These are phyloP conservation scores for Leucocoprinus sp. DNA, from an alignment of 768 basidiomycete genomes.

Conservation along the genomic window DNA sequence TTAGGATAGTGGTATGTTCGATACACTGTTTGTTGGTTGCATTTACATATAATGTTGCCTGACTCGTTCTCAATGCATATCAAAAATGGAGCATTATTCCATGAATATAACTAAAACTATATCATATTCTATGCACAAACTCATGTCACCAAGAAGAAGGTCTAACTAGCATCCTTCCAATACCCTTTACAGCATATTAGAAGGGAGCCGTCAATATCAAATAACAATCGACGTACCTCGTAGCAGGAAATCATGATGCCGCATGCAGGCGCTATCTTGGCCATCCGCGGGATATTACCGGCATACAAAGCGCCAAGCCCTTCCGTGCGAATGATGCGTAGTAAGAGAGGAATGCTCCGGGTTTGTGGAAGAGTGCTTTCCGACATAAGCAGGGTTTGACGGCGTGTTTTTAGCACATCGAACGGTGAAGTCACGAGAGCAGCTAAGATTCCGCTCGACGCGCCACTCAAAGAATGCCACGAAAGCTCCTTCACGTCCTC, in stretches of 20 bases:
- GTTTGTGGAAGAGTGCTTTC: constrained; percentile 32
- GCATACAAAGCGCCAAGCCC: constrained; percentile 74
- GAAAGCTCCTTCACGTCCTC: constrained; percentile 48
- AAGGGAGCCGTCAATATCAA: neutral
- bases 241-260: constrained; percentile 97
- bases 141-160: constrained; percentile 19
- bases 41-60: neutral
- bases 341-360: constrained; percentile 54
- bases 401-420: constrained; percentile 92
- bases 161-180: constrained; percentile 45
- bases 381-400: constrained; percentile 77
- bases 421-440: constrained; percentile 91
- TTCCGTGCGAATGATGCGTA: constrained; percentile 69
- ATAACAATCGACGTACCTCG: constrained; percentile 47
- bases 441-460: constrained; percentile 77
- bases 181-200: constrained; percentile 34
- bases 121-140: constrained; percentile 23
- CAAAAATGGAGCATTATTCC: constrained; percentile 11
- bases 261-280: constrained; percentile 95
- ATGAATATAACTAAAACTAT: constrained; percentile 17
- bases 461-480: constrained; percentile 88
- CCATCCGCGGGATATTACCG: constrained; percentile 80
- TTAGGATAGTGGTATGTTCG: constrained; percentile 38
- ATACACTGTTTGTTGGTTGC: constrained; percentile 10
- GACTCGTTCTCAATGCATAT: constrained; percentile 1